Percentiles rank a stretch among this genome's conserved stretches.
Evolutionary conservation across 805 yeast species (phyloP).

Genomic region (Yarrowia keelungensis): DNA sequence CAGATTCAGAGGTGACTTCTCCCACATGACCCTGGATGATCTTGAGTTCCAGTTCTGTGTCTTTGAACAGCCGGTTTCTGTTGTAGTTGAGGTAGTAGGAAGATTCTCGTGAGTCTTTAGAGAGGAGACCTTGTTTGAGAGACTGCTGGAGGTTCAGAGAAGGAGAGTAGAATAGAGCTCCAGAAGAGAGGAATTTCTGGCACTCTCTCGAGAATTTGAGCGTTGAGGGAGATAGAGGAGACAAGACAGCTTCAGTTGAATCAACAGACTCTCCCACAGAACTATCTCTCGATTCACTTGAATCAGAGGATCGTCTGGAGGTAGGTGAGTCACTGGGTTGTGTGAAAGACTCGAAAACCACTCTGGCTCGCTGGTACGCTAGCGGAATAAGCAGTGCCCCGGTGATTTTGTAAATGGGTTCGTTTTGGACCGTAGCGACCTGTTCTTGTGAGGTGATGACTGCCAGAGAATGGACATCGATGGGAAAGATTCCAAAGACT

Average conservation of each 20-base stretch:
- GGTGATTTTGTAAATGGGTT: constrained; percentile 18
- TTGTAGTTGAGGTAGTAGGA: constrained; percentile 30
- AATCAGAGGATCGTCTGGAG: neutral
- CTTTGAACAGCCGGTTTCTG: constrained; percentile 19
- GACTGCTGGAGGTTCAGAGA: constrained; percentile 14
- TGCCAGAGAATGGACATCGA: constrained; percentile 26
- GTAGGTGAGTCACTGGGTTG: neutral
- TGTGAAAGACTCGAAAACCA: neutral
- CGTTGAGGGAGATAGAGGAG: constrained; percentile 9
- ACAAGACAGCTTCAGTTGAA: neutral
- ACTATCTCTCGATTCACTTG: neutral
- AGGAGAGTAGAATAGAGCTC: constrained; percentile 11
- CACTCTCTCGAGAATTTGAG: constrained; percentile 15
- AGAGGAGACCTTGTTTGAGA: constrained; percentile 7
- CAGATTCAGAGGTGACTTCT: constrained; percentile 54
- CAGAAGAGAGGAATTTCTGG: constrained; percentile 10
- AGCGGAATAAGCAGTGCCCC: constrained; percentile 17
- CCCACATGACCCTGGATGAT: constrained; percentile 74
- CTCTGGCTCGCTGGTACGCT: constrained; percentile 6
- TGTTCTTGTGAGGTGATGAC: constrained; percentile 21
- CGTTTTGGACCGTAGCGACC: constrained; percentile 6
- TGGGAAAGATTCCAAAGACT: constrained; percentile 26
- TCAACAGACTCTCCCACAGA: neutral
- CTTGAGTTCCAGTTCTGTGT: constrained; percentile 13
- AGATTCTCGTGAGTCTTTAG: neutral